phyloP scores from a whole-genome alignment of 345 rosid species.

The Leavenworthia alabamica region DNA sequence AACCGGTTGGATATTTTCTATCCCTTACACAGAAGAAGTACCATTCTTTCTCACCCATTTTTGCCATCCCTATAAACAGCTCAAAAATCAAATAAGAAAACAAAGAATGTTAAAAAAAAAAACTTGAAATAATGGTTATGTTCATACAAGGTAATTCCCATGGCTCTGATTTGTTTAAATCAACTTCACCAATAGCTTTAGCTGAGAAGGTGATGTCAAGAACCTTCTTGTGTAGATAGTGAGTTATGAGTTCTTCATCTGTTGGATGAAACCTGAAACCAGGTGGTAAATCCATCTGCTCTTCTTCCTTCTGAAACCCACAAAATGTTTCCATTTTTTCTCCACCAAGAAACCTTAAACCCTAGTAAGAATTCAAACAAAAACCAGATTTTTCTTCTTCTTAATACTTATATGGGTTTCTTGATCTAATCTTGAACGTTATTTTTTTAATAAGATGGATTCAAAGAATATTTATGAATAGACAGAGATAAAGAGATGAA shows the following conservation, averaged over 20 bases:
- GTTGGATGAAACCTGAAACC: constrained; percentile 94
- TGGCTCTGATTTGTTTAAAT: constrained; percentile 92
- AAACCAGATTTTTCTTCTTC: not conserved
- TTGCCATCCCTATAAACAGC: constrained; percentile 64
- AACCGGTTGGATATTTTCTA: constrained; percentile 84
- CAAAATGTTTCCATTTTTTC: constrained; percentile 21
- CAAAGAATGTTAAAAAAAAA: constrained; percentile 2
- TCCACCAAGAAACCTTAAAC: constrained; percentile 20
- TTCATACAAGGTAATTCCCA: constrained; percentile 85
- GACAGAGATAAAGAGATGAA: constrained; percentile 15
- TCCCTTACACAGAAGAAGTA: constrained; percentile 89
- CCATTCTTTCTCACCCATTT: constrained; percentile 99
- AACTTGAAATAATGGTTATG: not conserved
- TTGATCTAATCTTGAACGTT: constrained; percentile 18
- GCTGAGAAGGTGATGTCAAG: constrained; percentile 51
- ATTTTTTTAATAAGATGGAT: not conserved
- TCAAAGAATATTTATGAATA: not conserved
- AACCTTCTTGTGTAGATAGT: constrained; percentile 72
- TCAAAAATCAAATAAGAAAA: not conserved
- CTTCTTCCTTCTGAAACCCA: constrained; percentile 41
- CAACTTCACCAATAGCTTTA: constrained; percentile 87
- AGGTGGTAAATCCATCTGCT: constrained; percentile 78
- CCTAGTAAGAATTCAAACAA: not conserved
- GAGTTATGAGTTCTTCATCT: constrained; percentile 91
- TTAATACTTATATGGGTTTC: not conserved